Evolutionary conservation across 108 stramenopile species (phyloP).

Genomic region (Aurantiochytrium sp.): DNA sequence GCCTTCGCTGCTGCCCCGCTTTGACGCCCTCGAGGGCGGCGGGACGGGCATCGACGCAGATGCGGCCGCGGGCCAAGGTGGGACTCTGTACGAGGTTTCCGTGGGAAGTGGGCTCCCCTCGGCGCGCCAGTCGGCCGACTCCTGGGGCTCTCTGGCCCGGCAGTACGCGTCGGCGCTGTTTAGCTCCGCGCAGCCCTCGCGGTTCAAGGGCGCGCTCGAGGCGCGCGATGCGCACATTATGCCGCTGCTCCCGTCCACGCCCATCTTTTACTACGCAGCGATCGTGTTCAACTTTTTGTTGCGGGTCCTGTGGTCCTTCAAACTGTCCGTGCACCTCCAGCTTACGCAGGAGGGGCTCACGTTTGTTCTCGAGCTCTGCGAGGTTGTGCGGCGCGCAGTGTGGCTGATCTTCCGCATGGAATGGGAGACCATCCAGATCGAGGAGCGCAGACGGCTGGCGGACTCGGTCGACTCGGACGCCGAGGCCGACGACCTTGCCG

Average conservation of each 20-base stretch:
- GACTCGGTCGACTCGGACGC: neutral
- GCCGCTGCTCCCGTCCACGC: neutral
- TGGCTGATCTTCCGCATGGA: slow-evolving; percentile 24
- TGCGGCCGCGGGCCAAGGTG: too few species aligned
- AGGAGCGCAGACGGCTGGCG: neutral
- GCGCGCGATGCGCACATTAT: neutral
- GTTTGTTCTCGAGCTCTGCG: slow-evolving; percentile 26
- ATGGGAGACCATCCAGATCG: neutral
- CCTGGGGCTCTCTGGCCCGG: too few species aligned
- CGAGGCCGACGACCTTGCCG: neutral
- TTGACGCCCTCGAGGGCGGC: too few species aligned
- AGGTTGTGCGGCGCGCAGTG: neutral
- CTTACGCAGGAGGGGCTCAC: slow-evolving; percentile 21
- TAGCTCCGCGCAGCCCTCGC: too few species aligned
- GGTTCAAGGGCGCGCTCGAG: neutral
- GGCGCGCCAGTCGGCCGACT: too few species aligned
- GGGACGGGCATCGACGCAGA: too few species aligned
- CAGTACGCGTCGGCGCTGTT: too few species aligned
- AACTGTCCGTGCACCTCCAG: slow-evolving; percentile 6
- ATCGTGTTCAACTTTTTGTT: neutral
- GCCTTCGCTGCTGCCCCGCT: too few species aligned
- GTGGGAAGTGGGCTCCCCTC: too few species aligned
- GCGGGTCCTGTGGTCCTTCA: slow-evolving; percentile 24
- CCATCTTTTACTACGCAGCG: neutral
- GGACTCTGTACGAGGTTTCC: too few species aligned